Base-by-base conservation (phyloP, 192 early-diverging fungal species). In the Geranomyces variabilis region DNA sequence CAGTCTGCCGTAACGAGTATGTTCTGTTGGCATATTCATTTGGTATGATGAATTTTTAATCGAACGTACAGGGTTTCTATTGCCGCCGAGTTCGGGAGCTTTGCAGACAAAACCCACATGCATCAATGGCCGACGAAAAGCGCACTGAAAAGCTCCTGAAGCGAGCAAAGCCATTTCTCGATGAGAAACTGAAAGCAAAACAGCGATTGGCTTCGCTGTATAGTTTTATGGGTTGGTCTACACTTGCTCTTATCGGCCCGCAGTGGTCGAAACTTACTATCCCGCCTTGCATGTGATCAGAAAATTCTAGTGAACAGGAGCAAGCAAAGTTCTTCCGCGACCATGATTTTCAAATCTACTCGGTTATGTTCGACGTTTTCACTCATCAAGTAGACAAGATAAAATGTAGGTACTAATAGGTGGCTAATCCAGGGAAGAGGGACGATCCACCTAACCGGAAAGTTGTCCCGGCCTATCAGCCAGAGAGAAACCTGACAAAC, bases 281-380 rank as follows among this genome's bases (percentile, higher is more conserved):
- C 48, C 45, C 22, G 60, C 61, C 22, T 58, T 70, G 43, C 22
- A 44, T 68, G 57, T 15, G 67, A 53, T 45, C 17, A 91, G 89
- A 91, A 77, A 82, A 78, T 31, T 76, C 87, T 13, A 89, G 81
- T 44, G 87, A 87, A 43, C 84, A 85, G 66, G 91, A 93, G 49
- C 89, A 93, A 70, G 79, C 81, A 34, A 88, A 84, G 74, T 92
- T 93, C 78, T 92, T 92, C 72, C 86, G 90, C 72, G 90, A 92
- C 14, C 80, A 94, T 81, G 87, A 86, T 34, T 83, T 85, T 24
- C 82, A 86, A 36, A 83, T 93, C 3, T 92, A 90, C 68, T 67
- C 70, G 7, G 91, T 94, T 44, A 81, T 89, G 33, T 76, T 73
- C 59, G 92, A 94, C 41, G 79, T 79, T 21, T 91, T 88, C 70